Evolutionary conservation across 1,284 basidiomycete species (phyloP), one percentile per base, ranked within the genome.

Genomic region (Rhodotorula sp.): DNA sequence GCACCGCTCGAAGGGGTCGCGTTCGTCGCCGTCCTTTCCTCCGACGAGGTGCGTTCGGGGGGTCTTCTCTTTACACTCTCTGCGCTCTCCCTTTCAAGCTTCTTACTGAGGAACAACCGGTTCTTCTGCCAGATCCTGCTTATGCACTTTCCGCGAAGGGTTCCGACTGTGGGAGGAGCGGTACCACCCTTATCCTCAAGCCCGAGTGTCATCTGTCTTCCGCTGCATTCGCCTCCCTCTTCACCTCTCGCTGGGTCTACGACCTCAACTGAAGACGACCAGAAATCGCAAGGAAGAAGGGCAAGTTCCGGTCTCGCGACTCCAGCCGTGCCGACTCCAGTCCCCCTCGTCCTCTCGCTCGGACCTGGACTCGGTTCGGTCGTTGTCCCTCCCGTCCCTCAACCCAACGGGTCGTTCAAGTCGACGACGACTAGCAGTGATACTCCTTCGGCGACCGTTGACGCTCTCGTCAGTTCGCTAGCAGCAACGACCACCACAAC

Each of bases 1-100:
- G 64, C 74, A 2, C 69, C 74, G 1, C 3, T 75, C 23, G 57
- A 48, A 52, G 74, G 71, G 2, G 52, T 62, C 5, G 74, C 74
- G 1, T 75, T 75, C 55, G 69, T 75, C n/a, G 62, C 60, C 18
- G 67, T 75, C 2, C 59, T 75, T 18, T 69, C 64, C 10, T 65
- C 55, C 18, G 62, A 66, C n/a, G 74, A 75, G 62, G 73, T 75
- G 16, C 21, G 69, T 43, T 3, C 10, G 2, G 10, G 8, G n/a
- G 28, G 49, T 28, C n/a, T 7, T 47, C 14, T 21, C 23, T n/a
- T 14, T 5, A n/a, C 47, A 28, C 15, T 43, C n/a, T 15, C 31
- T 5, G 14, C 26, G 0, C 5, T 56, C 8, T 19, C 6, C 31
- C 19, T 3, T 21, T n/a, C 16, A 1, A 1, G 3, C 16, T 4